Evolutionary conservation across 148 eudicot genomes (phyloP).

Genomic region (Rhododendron ferrugineum): DNA sequence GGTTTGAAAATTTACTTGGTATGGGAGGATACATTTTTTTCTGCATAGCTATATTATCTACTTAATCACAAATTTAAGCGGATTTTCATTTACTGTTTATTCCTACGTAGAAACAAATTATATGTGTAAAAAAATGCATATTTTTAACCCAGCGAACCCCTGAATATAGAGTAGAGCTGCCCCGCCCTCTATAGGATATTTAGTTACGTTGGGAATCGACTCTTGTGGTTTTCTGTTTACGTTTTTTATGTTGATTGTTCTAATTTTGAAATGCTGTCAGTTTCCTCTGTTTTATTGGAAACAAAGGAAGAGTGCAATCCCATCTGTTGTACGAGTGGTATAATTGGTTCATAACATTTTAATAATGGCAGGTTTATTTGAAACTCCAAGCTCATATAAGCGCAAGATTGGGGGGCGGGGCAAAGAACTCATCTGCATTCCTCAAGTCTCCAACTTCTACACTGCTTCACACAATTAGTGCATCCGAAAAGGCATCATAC

Average conservation of each 20-base stretch:
- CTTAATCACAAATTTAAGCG: background rate
- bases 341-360: constrained; percentile 7
- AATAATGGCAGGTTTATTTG: constrained; percentile 62
- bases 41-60: too few species aligned
- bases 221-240: background rate
- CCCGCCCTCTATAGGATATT: background rate
- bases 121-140: too few species aligned
- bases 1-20: too few species aligned
- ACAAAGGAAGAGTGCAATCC: background rate
- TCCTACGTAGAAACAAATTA: background rate
- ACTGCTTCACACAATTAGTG: constrained; percentile 97
- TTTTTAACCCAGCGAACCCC: background rate
- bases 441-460: constrained; percentile 90
- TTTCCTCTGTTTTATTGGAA: background rate
- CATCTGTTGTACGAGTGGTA: background rate
- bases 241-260: background rate
- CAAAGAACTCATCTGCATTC: constrained; percentile 89
- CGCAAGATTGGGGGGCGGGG: constrained; percentile 66
- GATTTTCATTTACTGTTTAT: background rate
- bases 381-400: constrained; percentile 77
- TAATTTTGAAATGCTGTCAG: background rate
- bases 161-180: background rate
- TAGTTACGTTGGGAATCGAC: background rate
- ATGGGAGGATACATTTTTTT: too few species aligned
- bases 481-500: constrained; percentile 94